Percentiles rank a stretch among this genome's conserved stretches.
These are phyloP conservation scores for Persicaria maculosa DNA, from an alignment of 148 eudicot genomes.

Conservation along the genomic window DNA sequence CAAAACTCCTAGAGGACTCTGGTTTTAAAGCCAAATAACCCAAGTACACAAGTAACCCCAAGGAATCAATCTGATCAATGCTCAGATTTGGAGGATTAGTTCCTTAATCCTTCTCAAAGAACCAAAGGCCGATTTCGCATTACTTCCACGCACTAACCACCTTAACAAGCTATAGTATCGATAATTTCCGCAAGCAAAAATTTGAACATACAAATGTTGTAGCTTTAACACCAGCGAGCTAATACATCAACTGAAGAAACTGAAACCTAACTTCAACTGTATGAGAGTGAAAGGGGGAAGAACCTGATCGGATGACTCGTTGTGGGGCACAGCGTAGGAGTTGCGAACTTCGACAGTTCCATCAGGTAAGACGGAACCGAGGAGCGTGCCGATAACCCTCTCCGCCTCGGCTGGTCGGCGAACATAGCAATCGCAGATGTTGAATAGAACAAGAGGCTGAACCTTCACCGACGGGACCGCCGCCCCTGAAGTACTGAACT, in stretches of 20 bases:
- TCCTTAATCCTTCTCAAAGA: too few species aligned
- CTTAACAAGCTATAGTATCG: too few species aligned
- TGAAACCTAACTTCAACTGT: neutral
- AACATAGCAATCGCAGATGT: conserved; percentile 74
- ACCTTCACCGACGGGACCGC: conserved; percentile 51
- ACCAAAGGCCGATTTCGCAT: too few species aligned
- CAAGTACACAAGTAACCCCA: too few species aligned
- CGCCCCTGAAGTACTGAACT: conserved; percentile 35
- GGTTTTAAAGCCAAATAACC: too few species aligned
- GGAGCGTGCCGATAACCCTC: conserved; percentile 83
- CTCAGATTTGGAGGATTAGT: too few species aligned
- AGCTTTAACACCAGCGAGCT: too few species aligned
- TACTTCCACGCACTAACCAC: too few species aligned
- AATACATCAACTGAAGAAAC: neutral
- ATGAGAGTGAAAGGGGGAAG: neutral
- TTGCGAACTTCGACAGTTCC: conserved; percentile 84
- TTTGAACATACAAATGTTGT: too few species aligned
- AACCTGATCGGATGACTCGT: conserved; percentile 87
- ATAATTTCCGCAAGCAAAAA: too few species aligned
- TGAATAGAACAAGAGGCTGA: conserved; percentile 82
- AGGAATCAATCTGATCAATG: too few species aligned
- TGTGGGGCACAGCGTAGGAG: conserved; percentile 86
- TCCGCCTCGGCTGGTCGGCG: conserved; percentile 89
- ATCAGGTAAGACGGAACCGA: conserved; percentile 46
- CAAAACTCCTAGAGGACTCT: too few species aligned